Evolutionary conservation across 305 asterid genomes (phyloP), one percentile per base, ranked within the genome.

Genomic region (Fraxinus paxiana): DNA sequence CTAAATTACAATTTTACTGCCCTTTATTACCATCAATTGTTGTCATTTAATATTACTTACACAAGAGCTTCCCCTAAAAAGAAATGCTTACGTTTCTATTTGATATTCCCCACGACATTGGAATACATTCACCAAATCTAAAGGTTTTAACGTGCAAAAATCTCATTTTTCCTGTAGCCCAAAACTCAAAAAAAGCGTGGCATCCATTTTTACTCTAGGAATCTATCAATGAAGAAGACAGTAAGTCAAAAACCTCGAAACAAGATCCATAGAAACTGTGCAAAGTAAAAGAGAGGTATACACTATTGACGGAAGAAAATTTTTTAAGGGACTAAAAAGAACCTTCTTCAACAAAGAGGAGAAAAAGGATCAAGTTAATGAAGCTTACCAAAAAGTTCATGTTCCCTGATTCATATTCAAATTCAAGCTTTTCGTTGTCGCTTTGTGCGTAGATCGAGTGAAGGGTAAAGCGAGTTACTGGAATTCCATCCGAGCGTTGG

Each of bases 371-470:
- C 31, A 38, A 51, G 12, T 31, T 77, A 59, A 38, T 37, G 77
- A 79, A 79, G 73, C 90, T 86, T 90, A 94, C 99, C 93, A 90
- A 87, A 83, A 96, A 90, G 83, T 87, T 96, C 43, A 95, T 90
- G 92, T 94, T 94, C 85, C 99, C 98, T 41, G 97, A 92, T 90
- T 94, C 99, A 87, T 96, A 96, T 85, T 96, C 98, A 83, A 96
- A 96, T 85, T 90, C 97, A 85, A 96, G 97, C 88, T 90, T 93
- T 89, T 94, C 98, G 78, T 94, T 96, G 83, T 96, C 98, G 75
- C 91, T 88, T 84, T 88, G 82, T 80, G 97, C 95, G 88, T 94
- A 92, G 38, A 96, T 91, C 22, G 98, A 96, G 74, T 89, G 93
- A 76, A 94, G 98, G 73, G 95, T 91, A 87, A 93, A 92, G 80